Percentiles rank a stretch among this genome's conserved stretches.
phyloP scores from a whole-genome alignment of 1,284 basidiomycete species.

The Somion occarium region DNA sequence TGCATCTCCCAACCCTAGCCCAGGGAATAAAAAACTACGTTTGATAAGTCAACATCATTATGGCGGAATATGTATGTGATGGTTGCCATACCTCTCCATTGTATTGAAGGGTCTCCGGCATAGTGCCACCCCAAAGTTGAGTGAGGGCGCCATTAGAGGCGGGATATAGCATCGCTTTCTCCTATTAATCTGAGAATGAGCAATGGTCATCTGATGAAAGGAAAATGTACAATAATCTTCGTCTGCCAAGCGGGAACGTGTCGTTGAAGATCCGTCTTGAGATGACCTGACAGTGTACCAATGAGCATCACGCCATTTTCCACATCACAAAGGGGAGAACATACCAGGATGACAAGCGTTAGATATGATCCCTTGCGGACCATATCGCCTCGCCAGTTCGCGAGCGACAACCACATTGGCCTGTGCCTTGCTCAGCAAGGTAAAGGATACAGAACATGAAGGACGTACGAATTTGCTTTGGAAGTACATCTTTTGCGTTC shows the following conservation, averaged over 20 bases:
- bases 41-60: neutral
- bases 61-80: neutral
- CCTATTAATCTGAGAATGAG: neutral
- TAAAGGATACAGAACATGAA: neutral
- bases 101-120: constrained; percentile 18
- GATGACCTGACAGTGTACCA: constrained; percentile 14
- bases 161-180: constrained; percentile 12
- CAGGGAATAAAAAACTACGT: constrained; percentile 29
- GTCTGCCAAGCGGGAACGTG: constrained; percentile 7
- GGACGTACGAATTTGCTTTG: constrained; percentile 38
- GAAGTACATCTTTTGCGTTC: constrained; percentile 30
- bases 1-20: constrained; percentile 28
- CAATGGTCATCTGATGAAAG: neutral
- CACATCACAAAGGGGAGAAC: neutral
- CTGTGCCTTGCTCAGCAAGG: constrained; percentile 6
- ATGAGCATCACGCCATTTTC: neutral
- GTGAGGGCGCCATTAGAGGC: constrained; percentile 19
- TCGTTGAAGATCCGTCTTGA: constrained; percentile 15
- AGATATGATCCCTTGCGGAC: constrained; percentile 30
- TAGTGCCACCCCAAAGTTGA: constrained; percentile 21
- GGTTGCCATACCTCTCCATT: constrained; percentile 19
- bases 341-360: constrained; percentile 35
- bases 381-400: constrained; percentile 26
- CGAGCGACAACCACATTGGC: constrained; percentile 35
- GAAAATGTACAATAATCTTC: constrained; percentile 11